phyloP scores from a whole-genome alignment of 768 basidiomycete species.

The Amanita fuliginea region DNA sequence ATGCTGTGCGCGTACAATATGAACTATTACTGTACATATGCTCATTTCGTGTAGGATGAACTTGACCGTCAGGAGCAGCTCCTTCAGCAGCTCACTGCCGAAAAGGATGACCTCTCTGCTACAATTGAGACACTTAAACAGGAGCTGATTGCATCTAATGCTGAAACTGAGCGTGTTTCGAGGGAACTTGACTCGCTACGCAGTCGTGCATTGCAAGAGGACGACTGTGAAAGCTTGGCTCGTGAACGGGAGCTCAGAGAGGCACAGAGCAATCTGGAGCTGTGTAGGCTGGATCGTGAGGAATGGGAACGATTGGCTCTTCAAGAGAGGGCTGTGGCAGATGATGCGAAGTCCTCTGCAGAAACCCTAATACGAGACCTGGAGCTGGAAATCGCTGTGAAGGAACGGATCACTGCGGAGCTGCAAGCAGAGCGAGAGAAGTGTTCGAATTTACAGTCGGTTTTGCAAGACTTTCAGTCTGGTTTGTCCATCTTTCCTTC shows the following conservation, averaged over 20 bases:
- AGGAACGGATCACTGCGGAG: constrained; percentile 42
- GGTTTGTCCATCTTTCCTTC: constrained; percentile 22
- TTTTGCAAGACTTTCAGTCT: constrained; percentile 90
- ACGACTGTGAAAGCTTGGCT: constrained; percentile 53
- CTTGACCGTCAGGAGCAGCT: constrained; percentile 86
- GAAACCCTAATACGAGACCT: constrained; percentile 52
- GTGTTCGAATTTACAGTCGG: constrained; percentile 77
- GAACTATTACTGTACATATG: neutral
- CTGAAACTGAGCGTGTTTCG: constrained; percentile 63
- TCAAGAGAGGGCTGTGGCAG: constrained; percentile 59
- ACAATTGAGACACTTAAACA: constrained; percentile 73
- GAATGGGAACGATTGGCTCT: constrained; percentile 41
- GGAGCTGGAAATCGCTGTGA: constrained; percentile 51
- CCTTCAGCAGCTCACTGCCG: constrained; percentile 64
- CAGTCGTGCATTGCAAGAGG: constrained; percentile 52
- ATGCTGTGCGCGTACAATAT: constrained; percentile 56
- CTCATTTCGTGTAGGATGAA: constrained; percentile 68
- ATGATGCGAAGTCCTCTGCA: constrained; percentile 52
- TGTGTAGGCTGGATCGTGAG: constrained; percentile 69
- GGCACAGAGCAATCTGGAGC: constrained; percentile 77
- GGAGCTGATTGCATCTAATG: constrained; percentile 68
- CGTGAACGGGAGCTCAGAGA: constrained; percentile 79
- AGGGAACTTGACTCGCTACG: constrained; percentile 62
- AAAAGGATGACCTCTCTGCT: constrained; percentile 61
- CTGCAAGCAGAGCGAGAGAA: constrained; percentile 65